Evolutionary conservation across 2,329 filamentous ascomycete genomes (phyloP), one percentile per base, ranked within the genome.

Genomic region (Zalaria obscura): DNA sequence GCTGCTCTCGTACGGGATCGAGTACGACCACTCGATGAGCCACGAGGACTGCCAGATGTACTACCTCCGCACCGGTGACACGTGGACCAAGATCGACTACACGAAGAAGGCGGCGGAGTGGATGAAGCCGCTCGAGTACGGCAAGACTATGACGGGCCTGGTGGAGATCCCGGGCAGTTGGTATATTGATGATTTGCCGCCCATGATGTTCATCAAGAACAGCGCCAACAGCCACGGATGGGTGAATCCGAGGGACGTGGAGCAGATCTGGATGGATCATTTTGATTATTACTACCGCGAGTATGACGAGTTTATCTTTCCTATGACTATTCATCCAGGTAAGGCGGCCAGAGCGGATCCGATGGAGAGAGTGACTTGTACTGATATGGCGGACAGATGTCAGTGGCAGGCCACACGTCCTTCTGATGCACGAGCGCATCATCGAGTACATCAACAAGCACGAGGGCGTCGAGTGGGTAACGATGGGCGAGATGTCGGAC

Each of bases 261-360:
- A 80, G 48, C 71, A 75, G 25, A 69, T 78, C 29, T 80, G 75
- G 75, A 65, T 68, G 56, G 73, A 79, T 43, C 75, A 80, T 47
- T 80, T 80, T 40, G 72, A 78, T 50, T 84, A 84, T 58, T 84
- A 80, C 51, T 85, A 85, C 56, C 66, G 78, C 28, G 78, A 85
- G 55, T 80, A 82, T 47, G 79, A 85, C 51, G 77, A 83, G 50
- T 84, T 84, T 47, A 70, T 83, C 40, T 85, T 85, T 50, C 80
- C 80, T 0, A 80, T 84, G 62, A 84, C 80, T 0, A 78, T 83
- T 35, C 80, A 85, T 56, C 80, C 80, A 18, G 37, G 37, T 39
- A 39, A n/a, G 28, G 6, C n/a, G 18, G 0, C 78, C 83, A 47
- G n/a, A 28, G 11, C 8, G 10, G 25, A 25, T 25, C 7, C 35